These are phyloP conservation scores for Penicillium brasilianum DNA, from an alignment of 2,329 filamentous ascomycete species.

Conservation along the genomic window DNA sequence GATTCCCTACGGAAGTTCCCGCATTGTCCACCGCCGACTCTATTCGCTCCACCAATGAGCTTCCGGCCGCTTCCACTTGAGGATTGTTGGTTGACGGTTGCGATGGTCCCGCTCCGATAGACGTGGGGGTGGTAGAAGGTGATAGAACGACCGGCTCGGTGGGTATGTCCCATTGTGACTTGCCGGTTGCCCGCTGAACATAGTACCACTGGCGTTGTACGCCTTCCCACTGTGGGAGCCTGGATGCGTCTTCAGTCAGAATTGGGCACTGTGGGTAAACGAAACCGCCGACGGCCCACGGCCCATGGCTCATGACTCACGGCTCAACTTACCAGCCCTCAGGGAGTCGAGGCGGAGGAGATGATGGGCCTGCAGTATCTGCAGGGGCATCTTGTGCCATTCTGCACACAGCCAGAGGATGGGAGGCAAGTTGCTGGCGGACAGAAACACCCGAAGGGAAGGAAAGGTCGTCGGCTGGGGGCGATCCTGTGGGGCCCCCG, in stretches of 20 bases:
- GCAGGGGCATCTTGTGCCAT: constrained; percentile 41
- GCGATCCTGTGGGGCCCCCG: constrained; percentile 29
- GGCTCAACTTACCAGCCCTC: constrained; percentile 44
- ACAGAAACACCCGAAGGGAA: not conserved
- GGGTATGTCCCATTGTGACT: constrained; percentile 49
- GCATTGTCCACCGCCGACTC: constrained; percentile 26
- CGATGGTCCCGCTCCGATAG: constrained; percentile 35
- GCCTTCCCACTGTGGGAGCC: constrained; percentile 49
- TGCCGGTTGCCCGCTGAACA: constrained; percentile 46
- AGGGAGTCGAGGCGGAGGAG: constrained; percentile 44
- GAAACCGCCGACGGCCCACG: too few relatives aligned
- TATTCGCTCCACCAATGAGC: constrained; percentile 20
- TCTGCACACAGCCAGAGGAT: constrained; percentile 10
- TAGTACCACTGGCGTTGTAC: constrained; percentile 46
- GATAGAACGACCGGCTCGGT: constrained; percentile 46
- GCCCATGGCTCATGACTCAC: too few relatives aligned
- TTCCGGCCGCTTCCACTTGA: constrained; percentile 14
- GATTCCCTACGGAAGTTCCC: constrained; percentile 36
- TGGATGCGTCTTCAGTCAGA: constrained; percentile 22
- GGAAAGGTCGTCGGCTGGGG: constrained; percentile 1
- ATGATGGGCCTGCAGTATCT: constrained; percentile 46
- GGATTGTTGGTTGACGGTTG: constrained; percentile 32
- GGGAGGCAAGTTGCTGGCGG: not conserved
- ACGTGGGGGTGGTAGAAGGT: constrained; percentile 39
- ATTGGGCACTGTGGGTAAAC: constrained; percentile 3